Percentiles rank a stretch among this genome's conserved stretches.
Conservation (phyloP, 2,329 filamentous ascomycete species). For the Teratosphaeria gauchensis region DNA sequence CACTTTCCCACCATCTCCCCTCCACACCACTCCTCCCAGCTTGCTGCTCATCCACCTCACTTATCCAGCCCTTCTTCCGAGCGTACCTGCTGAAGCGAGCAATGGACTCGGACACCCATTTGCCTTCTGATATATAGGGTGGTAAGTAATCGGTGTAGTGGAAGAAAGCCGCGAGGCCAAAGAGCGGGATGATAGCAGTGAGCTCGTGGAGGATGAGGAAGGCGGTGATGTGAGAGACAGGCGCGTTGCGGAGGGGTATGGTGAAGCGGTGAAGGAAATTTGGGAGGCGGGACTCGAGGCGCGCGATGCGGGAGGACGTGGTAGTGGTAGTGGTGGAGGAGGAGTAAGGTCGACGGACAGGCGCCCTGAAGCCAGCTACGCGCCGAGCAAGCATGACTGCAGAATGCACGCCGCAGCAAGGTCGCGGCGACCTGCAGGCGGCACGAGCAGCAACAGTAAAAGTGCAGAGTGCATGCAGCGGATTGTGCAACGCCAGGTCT, state of each 20-base stretch:
- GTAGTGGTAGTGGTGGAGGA: neutral
- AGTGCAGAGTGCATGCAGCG: neutral
- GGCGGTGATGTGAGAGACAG: conserved; percentile 70
- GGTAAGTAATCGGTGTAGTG: conserved; percentile 73
- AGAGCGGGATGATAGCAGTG: conserved; percentile 71
- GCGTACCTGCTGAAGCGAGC: conserved; percentile 70
- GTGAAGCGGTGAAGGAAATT: conserved; percentile 60
- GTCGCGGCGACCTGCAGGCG: neutral
- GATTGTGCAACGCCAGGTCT: neutral
- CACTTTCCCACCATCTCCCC: conserved; percentile 30
- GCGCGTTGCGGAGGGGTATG: conserved; percentile 60
- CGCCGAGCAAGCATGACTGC: neutral
- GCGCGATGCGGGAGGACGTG: conserved; percentile 20
- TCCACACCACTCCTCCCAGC: conserved; percentile 19
- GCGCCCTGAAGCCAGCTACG: neutral
- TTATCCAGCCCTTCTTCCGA: conserved; percentile 70
- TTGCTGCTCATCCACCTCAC: conserved; percentile 26
- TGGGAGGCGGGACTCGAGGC: conserved; percentile 43
- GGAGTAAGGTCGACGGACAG: neutral
- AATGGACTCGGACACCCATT: conserved; percentile 53
- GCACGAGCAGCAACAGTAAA: neutral
- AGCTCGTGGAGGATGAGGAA: conserved; percentile 89
- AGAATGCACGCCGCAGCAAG: neutral
- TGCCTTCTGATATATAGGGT: conserved; percentile 41
- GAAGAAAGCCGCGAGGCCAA: conserved; percentile 66